Evolutionary conservation across 2,329 filamentous ascomycete species (phyloP), one percentile per base, ranked within the genome.

Genomic region (Trichoderma sp.): DNA sequence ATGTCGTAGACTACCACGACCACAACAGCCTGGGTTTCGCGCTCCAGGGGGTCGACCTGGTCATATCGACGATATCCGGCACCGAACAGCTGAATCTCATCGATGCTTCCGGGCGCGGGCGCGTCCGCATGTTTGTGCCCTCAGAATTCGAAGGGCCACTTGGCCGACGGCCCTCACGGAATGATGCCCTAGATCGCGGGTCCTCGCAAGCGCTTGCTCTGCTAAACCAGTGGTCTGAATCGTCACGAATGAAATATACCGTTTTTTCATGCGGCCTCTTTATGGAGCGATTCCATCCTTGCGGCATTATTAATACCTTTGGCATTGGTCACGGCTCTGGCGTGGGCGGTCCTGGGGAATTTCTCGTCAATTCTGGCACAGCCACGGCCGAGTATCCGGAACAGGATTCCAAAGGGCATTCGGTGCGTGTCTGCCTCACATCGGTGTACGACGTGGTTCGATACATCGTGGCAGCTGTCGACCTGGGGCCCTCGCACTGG

Each of bases 241-340:
- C 81, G 3, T 79, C 81, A 1, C 78, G 83, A 69, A 91, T 94
- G 81, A 84, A 85, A 52, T 91, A 86, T 70, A 93, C 91, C 0
- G 83, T 89, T 30, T 93, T 94, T 77, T 87, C 89, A 0, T 94
- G 91, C 73, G 91, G 91, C 24, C 79, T 93, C 34, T 88, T 94
- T 72, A 94, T 93, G 82, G 91, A 94, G 76, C 83, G 90, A 0
- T 93, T 94, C 74, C 87, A 87, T 24, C 89, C 88, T 0, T 87
- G 86, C 3, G 91, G 91, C 0, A 83, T 94, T 69, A 21, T 14
- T n/a, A 82, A 83, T 14, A 81, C 83, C 21, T 83, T 87, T 66
- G 81, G 84, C 39, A 88, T 93, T 58, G 90, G 90, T 0, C 74
- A 75, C 32, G 83, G 83, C n/a, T 84, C 83, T 52, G 84, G 85